Evolutionary conservation across 2,329 filamentous ascomycete genomes (phyloP).

Genomic region (Metarhizium album): DNA sequence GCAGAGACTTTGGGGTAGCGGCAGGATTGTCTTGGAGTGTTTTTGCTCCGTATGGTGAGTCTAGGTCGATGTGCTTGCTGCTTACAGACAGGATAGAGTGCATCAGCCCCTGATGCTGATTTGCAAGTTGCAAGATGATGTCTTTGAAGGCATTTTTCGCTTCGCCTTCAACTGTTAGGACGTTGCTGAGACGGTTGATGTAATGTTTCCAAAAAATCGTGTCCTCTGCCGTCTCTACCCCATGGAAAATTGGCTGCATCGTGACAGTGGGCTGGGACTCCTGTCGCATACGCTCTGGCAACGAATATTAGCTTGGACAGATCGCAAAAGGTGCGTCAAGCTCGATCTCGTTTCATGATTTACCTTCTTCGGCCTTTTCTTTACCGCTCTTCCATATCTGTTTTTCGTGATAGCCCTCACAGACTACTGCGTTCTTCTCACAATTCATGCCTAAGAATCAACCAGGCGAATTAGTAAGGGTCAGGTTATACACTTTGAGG

Average conservation of each 20-base stretch:
- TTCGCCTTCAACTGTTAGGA: constrained; percentile 73
- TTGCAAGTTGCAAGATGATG: constrained; percentile 71
- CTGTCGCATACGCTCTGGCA: constrained; percentile 38
- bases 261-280: constrained; percentile 42
- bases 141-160: constrained; percentile 78
- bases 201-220: constrained; percentile 77
- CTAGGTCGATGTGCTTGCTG: constrained; percentile 60
- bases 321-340: not conserved
- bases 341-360: constrained; percentile 9
- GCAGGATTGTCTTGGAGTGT: constrained; percentile 38
- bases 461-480: not conserved
- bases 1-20: constrained; percentile 34
- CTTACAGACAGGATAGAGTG: constrained; percentile 80
- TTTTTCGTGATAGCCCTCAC: constrained; percentile 81
- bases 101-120: constrained; percentile 73
- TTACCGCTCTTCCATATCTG: constrained; percentile 80
- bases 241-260: constrained; percentile 61
- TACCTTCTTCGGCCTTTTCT: constrained; percentile 62
- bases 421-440: constrained; percentile 81
- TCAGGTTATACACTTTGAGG: constrained; percentile 9
- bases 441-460: constrained; percentile 61
- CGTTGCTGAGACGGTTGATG: constrained; percentile 64
- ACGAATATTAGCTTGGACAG: constrained; percentile 6
- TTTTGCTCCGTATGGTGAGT: constrained; percentile 44
- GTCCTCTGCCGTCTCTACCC: constrained; percentile 71